Evolutionary conservation across 768 basidiomycete species (phyloP).

Genomic region (Rubroboletus pulcherrimus): DNA sequence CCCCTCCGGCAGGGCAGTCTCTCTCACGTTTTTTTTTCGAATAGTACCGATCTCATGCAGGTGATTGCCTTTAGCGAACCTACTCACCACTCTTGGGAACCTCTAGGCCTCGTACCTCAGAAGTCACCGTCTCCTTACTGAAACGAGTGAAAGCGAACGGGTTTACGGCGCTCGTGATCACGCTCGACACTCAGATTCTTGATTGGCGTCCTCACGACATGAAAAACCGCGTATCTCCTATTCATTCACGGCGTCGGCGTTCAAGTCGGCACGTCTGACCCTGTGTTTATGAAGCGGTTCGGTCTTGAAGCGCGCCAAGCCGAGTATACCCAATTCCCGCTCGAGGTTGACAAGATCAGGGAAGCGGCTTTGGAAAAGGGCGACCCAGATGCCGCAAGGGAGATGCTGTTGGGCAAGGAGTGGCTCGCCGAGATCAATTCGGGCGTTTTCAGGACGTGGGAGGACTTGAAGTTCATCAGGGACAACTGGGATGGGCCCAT

Average conservation of each 20-base stretch:
- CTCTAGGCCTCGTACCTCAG: constrained; percentile 57
- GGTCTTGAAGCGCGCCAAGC: constrained; percentile 40
- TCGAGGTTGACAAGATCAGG: constrained; percentile 44
- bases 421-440: constrained; percentile 65
- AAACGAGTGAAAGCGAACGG: constrained; percentile 61
- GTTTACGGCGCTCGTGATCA: constrained; percentile 72
- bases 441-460: constrained; percentile 64
- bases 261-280: constrained; percentile 70
- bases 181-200: constrained; percentile 67
- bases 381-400: constrained; percentile 40
- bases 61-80: background rate
- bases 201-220: constrained; percentile 81
- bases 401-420: constrained; percentile 47
- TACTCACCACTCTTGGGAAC: background rate
- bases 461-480: constrained; percentile 63
- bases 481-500: constrained; percentile 77
- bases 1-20: too few species aligned
- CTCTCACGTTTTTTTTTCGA: too few species aligned
- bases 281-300: constrained; percentile 67
- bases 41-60: too few species aligned
- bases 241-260: constrained; percentile 62
- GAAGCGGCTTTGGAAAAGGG: constrained; percentile 42
- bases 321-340: constrained; percentile 51
- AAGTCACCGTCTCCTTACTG: constrained; percentile 62
- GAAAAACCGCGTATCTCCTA: constrained; percentile 58